Evolutionary conservation across 306 rosid genomes (phyloP).

Genomic region (Begonia fuchsioides): DNA sequence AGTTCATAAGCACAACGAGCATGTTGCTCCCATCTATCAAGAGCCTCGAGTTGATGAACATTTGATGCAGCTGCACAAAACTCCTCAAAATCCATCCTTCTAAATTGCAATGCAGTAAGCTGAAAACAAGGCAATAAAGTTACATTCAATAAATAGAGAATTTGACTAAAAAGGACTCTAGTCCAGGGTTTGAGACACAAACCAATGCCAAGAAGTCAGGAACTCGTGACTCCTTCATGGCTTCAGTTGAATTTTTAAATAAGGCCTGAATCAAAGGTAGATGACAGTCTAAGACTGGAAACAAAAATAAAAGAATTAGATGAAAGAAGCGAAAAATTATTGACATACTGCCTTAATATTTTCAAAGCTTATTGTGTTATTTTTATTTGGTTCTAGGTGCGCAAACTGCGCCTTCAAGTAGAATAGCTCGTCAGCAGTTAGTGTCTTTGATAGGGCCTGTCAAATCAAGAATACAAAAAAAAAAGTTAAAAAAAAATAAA

Average conservation of each 20-base stretch:
- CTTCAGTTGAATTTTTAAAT: too few species aligned
- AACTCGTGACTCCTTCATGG: too few species aligned
- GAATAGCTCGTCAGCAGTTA: constrained; percentile 45
- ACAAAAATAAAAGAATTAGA: too few species aligned
- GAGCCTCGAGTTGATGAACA: constrained; percentile 55
- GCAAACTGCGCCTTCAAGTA: constrained; percentile 66
- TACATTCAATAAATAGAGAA: too few species aligned
- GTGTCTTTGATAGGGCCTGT: constrained; percentile 79
- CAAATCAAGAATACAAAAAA: too few species aligned
- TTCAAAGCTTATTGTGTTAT: constrained; percentile 59
- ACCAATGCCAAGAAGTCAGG: too few species aligned
- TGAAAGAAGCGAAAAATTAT: too few species aligned
- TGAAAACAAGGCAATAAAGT: constrained; percentile 5
- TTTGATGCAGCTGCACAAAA: constrained; percentile 48
- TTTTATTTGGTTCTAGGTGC: constrained; percentile 69
- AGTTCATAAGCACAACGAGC: constrained; percentile 50
- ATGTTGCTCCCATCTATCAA: constrained; percentile 57
- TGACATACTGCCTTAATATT: constrained; percentile 28
- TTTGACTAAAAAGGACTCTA: too few species aligned
- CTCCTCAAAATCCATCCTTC: constrained; percentile 60
- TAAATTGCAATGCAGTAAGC: constrained; percentile 53
- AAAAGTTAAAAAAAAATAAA: too few species aligned
- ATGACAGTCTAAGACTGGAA: too few species aligned
- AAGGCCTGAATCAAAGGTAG: too few species aligned
- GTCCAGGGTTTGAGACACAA: too few species aligned